Percentiles rank a stretch among this genome's conserved stretches.
Evolutionary conservation across 208 protist genomes (phyloP).

Genomic region (Plasmodiophora brassicae): DNA sequence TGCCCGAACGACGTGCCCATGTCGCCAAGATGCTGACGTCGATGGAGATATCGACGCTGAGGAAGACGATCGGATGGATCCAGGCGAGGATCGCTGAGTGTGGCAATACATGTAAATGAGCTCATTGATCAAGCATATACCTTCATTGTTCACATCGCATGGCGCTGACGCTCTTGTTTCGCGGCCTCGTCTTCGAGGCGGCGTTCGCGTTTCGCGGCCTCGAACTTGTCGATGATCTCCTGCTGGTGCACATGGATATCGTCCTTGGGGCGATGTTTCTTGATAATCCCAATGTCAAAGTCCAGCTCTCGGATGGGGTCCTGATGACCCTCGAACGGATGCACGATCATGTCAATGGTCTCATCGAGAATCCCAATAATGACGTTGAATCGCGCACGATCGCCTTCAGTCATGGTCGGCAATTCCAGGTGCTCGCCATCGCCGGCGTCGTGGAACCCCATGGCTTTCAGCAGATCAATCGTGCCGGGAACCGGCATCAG

Average conservation of each 20-base stretch:
- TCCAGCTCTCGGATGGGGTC: not conserved
- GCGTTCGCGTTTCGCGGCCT: conserved; percentile 9
- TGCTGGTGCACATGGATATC: not conserved
- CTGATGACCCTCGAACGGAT: not conserved
- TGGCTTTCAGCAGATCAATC: not conserved
- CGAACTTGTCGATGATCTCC: not conserved
- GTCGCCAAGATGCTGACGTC: no score
- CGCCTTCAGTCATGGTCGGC: not conserved
- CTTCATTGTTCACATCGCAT: no score
- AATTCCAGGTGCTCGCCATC: not conserved
- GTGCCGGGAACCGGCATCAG: not conserved
- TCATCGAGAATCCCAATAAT: not conserved
- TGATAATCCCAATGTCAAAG: not conserved
- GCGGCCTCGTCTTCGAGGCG: not conserved
- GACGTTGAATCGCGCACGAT: not conserved
- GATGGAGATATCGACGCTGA: no score
- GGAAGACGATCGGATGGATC: no score
- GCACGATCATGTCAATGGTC: not conserved
- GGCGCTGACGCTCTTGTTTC: no score
- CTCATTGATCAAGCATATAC: no score
- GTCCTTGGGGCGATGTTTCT: not conserved
- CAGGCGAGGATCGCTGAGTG: no score
- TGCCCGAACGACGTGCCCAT: no score
- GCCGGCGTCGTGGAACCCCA: not conserved
- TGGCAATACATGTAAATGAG: no score